Base-by-base conservation (phyloP, 306 rosid genomes). In the Medicago arabica region DNA sequence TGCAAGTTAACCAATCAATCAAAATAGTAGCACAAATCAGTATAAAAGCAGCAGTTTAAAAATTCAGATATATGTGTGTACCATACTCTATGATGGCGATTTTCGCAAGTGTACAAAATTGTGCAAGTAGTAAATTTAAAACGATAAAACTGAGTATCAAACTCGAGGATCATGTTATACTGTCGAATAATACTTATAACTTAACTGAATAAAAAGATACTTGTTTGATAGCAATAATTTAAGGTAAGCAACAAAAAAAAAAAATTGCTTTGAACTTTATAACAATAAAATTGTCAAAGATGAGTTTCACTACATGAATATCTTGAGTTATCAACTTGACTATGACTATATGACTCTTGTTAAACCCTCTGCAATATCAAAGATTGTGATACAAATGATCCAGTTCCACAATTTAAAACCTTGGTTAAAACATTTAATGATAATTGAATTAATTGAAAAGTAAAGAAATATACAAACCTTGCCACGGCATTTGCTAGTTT, bases 401-500 rank as follows among this genome's bases (percentile, higher is more conserved):
- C 23, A 21, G 23, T 21, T 21, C 23, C 11, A 11, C 49, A 43
- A 43, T 10, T 10, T 43, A 43, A 43, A 43, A 44, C 14, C 50
- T 12, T 44, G 50, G 50, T 44, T 44, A 18, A 19, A 40, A 65
- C 4, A 65, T 65, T 65, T 16, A 65, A 39, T 65, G 38, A 82
- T 47, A 61, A 60, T 36, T 75, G 41, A 74, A 44, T 2, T 23
- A 23, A 23, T 23, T 23, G 10, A 8, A 57, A 76, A 55, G 1
- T 18, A 11, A 55, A 71, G 12, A 25, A 59, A 9, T 58, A 41
- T 88, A 23, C 28, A 23, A 23, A 23, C 97, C 97, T 95, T 88
- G 88, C 84, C 93, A 70, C 83, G 71, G 97, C 96, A 78, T 85
- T 91, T 62, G 81, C 93, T 40, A 95, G 95, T 80, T 81, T 85